phyloP scores from a whole-genome alignment of 371 early-diverging fungal species.

The Syncephalastrum sp. region DNA sequence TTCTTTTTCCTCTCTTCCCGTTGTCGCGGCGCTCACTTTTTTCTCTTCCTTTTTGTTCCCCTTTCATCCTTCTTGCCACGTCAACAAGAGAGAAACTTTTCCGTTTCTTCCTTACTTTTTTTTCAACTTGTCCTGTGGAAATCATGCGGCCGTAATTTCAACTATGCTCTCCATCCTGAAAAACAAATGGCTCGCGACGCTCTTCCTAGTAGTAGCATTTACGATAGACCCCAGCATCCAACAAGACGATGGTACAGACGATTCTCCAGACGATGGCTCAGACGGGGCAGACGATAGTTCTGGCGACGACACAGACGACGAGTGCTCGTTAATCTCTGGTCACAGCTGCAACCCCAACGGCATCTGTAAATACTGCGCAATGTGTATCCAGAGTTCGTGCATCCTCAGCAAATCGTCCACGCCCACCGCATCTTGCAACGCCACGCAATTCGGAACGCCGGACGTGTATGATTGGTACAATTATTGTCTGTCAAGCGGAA shows the following conservation, averaged over 20 bases:
- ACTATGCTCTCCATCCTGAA: too few species aligned
- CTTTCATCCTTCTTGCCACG: neutral
- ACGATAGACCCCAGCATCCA: too few species aligned
- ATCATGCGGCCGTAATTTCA: too few species aligned
- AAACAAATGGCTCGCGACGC: too few species aligned
- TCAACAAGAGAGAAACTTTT: too few species aligned
- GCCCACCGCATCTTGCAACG: conserved; percentile 20
- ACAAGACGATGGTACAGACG: conserved; percentile 5
- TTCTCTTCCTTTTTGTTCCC: neutral
- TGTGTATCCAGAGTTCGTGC: conserved; percentile 44
- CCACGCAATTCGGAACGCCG: conserved; percentile 27
- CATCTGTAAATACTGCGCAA: conserved; percentile 47
- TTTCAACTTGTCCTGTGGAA: too few species aligned
- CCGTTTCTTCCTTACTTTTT: too few species aligned
- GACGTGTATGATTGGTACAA: conserved; percentile 38
- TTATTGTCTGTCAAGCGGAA: conserved; percentile 39
- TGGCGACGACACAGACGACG: conserved; percentile 15
- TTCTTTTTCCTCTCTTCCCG: neutral
- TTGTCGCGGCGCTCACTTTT: neutral
- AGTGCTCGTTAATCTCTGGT: conserved; percentile 35
- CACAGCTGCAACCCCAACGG: conserved; percentile 36
- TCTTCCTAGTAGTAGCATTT: too few species aligned
- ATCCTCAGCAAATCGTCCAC: conserved; percentile 27
- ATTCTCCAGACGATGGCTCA: neutral
- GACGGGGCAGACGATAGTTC: neutral